Base-by-base conservation (phyloP, 1,284 basidiomycete genomes). In the Singerocomus rubriflavus region DNA sequence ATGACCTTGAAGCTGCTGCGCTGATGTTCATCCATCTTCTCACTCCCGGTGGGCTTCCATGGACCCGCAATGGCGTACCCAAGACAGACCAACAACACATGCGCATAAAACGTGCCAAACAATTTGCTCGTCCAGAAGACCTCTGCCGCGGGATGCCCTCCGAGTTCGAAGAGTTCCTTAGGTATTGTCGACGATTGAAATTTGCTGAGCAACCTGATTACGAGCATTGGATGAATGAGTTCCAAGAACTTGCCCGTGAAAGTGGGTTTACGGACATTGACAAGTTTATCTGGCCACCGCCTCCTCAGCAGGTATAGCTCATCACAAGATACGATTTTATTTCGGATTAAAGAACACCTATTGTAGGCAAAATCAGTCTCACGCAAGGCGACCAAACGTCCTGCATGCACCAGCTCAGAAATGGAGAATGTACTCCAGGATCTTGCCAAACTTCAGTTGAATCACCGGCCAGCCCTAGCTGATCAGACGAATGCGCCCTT, bases 1-100 rank as follows among this genome's bases (percentile, higher is more conserved):
- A 89, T 60, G 86, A 89, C 61, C 74, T 89, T 46, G 86, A 89
- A 66, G 86, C 86, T 0, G 73, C 78, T 29, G 85, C 84, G 3
- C 72, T 89, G 33, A 86, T 89, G 84, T 73, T 89, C 51, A 85
- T 89, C 51, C 86, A 89, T 62, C 73, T 89, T 16, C 73, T 89
- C 37, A 89, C 82, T 4, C 85, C 87, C 2, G 76, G 78, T n/a
- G 86, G 86, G 5, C 77, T 89, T 30, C 71, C 78, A 16, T 89
- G 86, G 86, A 88, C 85, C 33, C 76, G 87, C 13, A 84, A 85
- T 53, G 86, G 86, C 11, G 76, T 89, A 6, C 86, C 86, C 5
- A 85, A 83, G 59, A 81, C 80, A 10, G 77, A 82, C 16, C 73
- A 71, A 12, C 80, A 80, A 12, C 85, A 88, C 64, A 72, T 76